phyloP scores from a whole-genome alignment of 305 asterid species.

The Ajuga reptans region DNA sequence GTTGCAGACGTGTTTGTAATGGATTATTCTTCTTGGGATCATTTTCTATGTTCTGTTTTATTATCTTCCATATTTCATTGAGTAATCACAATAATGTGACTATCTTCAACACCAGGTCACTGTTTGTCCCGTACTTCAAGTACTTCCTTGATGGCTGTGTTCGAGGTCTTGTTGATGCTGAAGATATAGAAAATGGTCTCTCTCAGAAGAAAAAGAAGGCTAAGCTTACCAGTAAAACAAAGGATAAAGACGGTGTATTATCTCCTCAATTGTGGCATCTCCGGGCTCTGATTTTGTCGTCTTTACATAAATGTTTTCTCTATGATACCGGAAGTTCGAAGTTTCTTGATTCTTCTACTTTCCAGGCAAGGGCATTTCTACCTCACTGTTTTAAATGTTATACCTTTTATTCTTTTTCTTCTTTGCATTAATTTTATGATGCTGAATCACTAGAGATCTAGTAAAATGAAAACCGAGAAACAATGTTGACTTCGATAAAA shows the following conservation, averaged over 20 bases:
- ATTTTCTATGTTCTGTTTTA: not conserved
- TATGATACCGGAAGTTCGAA: constrained; percentile 60
- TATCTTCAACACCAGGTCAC: constrained; percentile 41
- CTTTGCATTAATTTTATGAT: not conserved
- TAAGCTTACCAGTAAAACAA: constrained; percentile 37
- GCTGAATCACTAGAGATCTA: not conserved
- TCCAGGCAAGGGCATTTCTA: constrained; percentile 51
- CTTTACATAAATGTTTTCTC: constrained; percentile 73
- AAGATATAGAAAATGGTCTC: constrained; percentile 24
- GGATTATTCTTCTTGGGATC: not conserved
- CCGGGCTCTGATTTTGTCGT: constrained; percentile 58
- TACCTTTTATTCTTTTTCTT: not conserved
- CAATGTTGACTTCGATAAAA: not conserved
- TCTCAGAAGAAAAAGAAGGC: constrained; percentile 62
- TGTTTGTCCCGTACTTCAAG: constrained; percentile 86
- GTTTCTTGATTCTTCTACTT: constrained; percentile 61
- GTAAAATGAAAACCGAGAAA: not conserved
- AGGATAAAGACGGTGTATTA: constrained; percentile 31
- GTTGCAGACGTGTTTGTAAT: not conserved
- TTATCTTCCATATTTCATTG: not conserved
- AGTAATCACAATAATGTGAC: not conserved
- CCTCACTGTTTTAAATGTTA: constrained; percentile 1
- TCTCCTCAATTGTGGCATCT: constrained; percentile 63
- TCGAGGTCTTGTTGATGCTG: constrained; percentile 44
- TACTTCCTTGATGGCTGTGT: constrained; percentile 71